phyloP scores from a whole-genome alignment of 1,139 yeast genomes.

The Trichomonascaceae sp. region DNA sequence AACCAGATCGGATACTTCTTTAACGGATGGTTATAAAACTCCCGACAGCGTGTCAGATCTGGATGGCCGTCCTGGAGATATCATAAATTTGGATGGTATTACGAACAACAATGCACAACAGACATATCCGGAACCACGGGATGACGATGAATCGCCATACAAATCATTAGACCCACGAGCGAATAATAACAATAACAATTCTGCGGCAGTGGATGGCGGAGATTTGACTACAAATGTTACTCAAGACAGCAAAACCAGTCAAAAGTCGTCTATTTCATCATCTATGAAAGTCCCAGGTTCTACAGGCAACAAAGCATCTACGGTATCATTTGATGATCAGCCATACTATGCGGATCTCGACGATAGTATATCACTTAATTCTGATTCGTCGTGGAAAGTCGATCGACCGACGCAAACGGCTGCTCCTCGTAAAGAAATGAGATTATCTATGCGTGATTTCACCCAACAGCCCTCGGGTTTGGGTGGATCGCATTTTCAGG shows the following conservation, averaged over 20 bases:
- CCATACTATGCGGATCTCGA: slow-evolving; percentile 16
- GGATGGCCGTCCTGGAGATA: not conserved
- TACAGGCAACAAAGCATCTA: not conserved
- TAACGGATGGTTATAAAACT: not conserved
- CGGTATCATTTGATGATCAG: not conserved
- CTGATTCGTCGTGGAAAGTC: slow-evolving; percentile 31
- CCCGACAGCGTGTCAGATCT: not conserved
- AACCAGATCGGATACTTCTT: not conserved
- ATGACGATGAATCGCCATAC: not conserved
- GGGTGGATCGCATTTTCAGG: not conserved
- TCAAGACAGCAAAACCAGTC: not conserved
- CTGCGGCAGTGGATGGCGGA: not conserved
- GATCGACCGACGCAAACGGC: slow-evolving; percentile 15
- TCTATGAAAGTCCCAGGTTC: not conserved
- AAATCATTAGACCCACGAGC: not conserved
- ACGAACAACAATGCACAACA: not conserved
- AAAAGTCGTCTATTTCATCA: not conserved
- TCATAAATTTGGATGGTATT: not conserved
- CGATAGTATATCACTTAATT: slow-evolving; percentile 25
- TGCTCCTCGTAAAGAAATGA: slow-evolving; percentile 9
- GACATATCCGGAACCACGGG: not conserved
- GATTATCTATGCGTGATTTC: slow-evolving; percentile 13
- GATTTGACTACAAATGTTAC: not conserved
- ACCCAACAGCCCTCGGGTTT: not conserved
- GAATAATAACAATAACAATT: too few relatives aligned